Percentiles rank a stretch among this genome's conserved stretches.
Conservation (phyloP, 768 basidiomycete species). For the Rhizopogon vesiculosus region DNA sequence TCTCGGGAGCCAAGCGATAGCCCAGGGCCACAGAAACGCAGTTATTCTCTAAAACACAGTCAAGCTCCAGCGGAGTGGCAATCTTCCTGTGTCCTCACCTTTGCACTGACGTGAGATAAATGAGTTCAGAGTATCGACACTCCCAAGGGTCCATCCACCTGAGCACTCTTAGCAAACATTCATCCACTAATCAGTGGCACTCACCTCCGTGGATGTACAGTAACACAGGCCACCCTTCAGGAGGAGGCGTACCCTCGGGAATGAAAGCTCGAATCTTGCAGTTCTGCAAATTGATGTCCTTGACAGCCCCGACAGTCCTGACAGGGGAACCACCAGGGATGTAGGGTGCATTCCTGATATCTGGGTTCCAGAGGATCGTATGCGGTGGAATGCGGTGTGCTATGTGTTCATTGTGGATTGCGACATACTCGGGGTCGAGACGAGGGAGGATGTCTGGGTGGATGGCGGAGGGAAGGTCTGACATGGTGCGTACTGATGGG, state of each 20-base stretch:
- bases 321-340: conserved; percentile 54
- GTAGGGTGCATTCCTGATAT: conserved; percentile 44
- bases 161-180: background rate
- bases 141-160: conserved; percentile 77
- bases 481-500: conserved; percentile 4
- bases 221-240: conserved; percentile 62
- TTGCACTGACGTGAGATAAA: conserved; percentile 37
- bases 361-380: conserved; percentile 55
- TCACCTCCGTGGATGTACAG: conserved; percentile 71
- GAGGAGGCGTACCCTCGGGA: conserved; percentile 45
- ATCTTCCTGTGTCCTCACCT: conserved; percentile 3
- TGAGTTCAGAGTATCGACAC: conserved; percentile 51
- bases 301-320: conserved; percentile 46
- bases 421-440: conserved; percentile 61
- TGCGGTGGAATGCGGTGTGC: conserved; percentile 43
- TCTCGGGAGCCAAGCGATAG: conserved; percentile 69
- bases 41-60: conserved; percentile 39
- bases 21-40: conserved; percentile 65
- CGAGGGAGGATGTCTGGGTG: conserved; percentile 52
- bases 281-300: conserved; percentile 45
- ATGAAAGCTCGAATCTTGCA: conserved; percentile 61
- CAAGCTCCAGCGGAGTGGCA: background rate
- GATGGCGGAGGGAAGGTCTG: conserved; percentile 39
- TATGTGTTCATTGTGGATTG: conserved; percentile 50
- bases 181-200: conserved; percentile 5